Evolutionary conservation across 495 filamentous ascomycete genomes (phyloP).

Genomic region (Astrocystis sublimbata): DNA sequence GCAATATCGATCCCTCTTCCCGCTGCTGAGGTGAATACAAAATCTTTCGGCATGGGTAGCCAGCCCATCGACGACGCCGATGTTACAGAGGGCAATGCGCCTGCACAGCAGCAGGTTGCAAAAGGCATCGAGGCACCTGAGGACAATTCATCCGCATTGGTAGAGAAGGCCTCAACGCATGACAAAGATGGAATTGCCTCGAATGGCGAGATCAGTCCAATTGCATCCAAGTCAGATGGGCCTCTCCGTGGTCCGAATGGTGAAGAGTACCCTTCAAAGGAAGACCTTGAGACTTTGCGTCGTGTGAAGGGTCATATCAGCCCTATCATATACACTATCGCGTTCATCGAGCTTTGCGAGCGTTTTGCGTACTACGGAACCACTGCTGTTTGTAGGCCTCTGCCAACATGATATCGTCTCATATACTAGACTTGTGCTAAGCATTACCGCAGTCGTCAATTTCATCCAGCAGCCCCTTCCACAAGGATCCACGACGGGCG

Average conservation of each 20-base stretch:
- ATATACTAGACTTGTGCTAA: conserved; percentile 16
- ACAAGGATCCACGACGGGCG: conserved; percentile 59
- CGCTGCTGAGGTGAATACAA: neutral
- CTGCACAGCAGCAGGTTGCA: no score
- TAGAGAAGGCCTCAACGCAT: conserved; percentile 9
- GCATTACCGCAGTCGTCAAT: conserved; percentile 46
- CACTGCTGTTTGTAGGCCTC: conserved; percentile 61
- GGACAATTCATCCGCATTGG: neutral
- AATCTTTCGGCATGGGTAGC: conserved; percentile 4
- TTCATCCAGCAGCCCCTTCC: conserved; percentile 71
- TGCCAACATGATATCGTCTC: neutral
- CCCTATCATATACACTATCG: conserved; percentile 66
- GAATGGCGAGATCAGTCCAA: conserved; percentile 11
- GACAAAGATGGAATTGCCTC: neutral
- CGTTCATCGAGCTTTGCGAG: conserved; percentile 75
- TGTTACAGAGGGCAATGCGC: neutral
- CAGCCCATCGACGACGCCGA: neutral
- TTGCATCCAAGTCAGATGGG: conserved; percentile 22
- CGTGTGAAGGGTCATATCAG: conserved; percentile 67
- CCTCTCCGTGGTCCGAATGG: conserved; percentile 30
- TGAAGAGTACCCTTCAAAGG: conserved; percentile 54
- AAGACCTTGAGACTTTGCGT: conserved; percentile 61
- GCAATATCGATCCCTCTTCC: neutral
- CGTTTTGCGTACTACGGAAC: conserved; percentile 81
- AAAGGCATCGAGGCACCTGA: neutral